phyloP scores from a whole-genome alignment of 148 eudicot genomes.

The Gaultheria prostrata region DNA sequence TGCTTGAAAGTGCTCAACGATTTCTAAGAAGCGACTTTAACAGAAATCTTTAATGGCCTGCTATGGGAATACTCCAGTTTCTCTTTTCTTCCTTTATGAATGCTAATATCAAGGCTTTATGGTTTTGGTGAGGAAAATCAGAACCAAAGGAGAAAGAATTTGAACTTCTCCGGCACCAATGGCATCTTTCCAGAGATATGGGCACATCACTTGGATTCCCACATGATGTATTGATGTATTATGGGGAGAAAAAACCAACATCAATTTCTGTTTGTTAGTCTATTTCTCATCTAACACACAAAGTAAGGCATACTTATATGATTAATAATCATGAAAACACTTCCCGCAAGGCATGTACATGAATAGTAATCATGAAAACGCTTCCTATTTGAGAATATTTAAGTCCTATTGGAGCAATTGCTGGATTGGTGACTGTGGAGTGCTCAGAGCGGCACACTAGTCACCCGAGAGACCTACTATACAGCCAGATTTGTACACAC shows the following conservation, averaged over 20 bases:
- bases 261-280: neutral
- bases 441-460: neutral
- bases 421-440: conserved; percentile 6
- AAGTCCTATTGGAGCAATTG: neutral
- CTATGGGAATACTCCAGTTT: neutral
- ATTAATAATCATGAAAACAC: neutral
- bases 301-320: neutral
- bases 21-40: neutral
- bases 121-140: neutral
- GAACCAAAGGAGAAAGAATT: neutral
- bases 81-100: neutral
- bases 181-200: neutral
- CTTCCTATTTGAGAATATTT: conserved; percentile 7
- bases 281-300: neutral
- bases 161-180: neutral
- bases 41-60: neutral
- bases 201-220: neutral
- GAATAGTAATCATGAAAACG: neutral
- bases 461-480: neutral
- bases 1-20: neutral
- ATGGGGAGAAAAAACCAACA: neutral
- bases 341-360: neutral
- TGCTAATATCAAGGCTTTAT: neutral
- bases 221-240: neutral
- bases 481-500: neutral